These are phyloP conservation scores for Glycyrrhiza uralensis DNA, from an alignment of 306 rosid genomes.

Conservation along the genomic window DNA sequence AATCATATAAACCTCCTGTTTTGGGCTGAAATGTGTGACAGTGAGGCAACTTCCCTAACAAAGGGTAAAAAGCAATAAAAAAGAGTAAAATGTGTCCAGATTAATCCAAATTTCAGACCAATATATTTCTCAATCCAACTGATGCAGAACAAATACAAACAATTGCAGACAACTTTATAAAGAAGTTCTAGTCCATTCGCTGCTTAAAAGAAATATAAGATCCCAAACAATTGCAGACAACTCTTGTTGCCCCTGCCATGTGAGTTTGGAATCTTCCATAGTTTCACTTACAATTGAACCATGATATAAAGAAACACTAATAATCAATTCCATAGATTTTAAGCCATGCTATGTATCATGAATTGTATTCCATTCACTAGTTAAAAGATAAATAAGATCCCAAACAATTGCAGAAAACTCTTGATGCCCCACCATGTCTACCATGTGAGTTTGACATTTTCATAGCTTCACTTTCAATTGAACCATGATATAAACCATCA, in stretches of 20 bases:
- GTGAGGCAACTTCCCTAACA: not conserved
- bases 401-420: not conserved
- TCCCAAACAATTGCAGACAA: no score
- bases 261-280: not conserved
- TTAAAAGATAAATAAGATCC: not conserved
- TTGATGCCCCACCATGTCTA: not conserved
- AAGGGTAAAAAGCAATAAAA: not conserved
- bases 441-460: not conserved
- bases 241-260: no score
- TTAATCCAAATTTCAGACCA: not conserved
- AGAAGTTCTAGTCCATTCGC: not conserved
- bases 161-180: no score
- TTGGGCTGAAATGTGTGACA: not conserved
- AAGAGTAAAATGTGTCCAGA: not conserved
- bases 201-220: not conserved
- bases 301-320: no score
- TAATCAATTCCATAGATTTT: no score
- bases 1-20: not conserved
- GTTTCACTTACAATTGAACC: not conserved
- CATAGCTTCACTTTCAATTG: not conserved
- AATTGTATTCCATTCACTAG: not conserved
- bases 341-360: not conserved
- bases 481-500: no score
- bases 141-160: not conserved
- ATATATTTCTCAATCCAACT: not conserved